Conservation (phyloP, 495 filamentous ascomycete species). For the Lasiosphaeria hispida region DNA sequence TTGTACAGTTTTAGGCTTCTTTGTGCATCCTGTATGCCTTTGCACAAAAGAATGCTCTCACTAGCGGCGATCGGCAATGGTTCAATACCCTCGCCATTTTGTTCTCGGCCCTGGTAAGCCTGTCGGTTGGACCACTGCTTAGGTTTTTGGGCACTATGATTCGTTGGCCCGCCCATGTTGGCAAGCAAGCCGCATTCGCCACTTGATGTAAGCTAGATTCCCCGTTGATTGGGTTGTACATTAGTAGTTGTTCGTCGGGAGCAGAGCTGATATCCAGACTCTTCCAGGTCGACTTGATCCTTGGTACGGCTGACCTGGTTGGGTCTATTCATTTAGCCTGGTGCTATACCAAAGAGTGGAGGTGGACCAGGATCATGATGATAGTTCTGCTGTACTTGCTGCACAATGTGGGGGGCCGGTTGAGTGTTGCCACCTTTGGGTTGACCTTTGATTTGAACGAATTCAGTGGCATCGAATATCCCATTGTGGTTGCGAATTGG, state of each 20-base stretch:
- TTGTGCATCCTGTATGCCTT: no score
- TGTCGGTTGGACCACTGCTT: slow-evolving; percentile 1
- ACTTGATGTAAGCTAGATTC: not conserved
- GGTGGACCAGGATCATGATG: not conserved
- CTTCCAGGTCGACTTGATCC: not conserved
- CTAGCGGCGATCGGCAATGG: not conserved
- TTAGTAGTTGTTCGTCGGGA: no score
- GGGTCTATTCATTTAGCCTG: not conserved
- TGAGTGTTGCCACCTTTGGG: slow-evolving; percentile 3
- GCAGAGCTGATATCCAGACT: no score
- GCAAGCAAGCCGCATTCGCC: slow-evolving; percentile 18
- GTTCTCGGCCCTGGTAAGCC: slow-evolving; percentile 8
- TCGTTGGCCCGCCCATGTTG: slow-evolving; percentile 28
- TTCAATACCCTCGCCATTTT: slow-evolving; percentile 11
- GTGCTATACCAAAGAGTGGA: not conserved
- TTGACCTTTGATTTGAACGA: slow-evolving; percentile 2
- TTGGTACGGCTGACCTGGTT: not conserved
- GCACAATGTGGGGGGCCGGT: not conserved
- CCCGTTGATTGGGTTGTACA: no score
- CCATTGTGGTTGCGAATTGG: not conserved
- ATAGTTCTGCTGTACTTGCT: not conserved
- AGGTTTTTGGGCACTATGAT: slow-evolving; percentile 22
- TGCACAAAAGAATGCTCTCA: no score
- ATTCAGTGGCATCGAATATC: not conserved
- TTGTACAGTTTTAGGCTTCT: no score